These are phyloP conservation scores for Metschnikowia henanensis DNA, from an alignment of 805 yeast species.

Conservation along the genomic window DNA sequence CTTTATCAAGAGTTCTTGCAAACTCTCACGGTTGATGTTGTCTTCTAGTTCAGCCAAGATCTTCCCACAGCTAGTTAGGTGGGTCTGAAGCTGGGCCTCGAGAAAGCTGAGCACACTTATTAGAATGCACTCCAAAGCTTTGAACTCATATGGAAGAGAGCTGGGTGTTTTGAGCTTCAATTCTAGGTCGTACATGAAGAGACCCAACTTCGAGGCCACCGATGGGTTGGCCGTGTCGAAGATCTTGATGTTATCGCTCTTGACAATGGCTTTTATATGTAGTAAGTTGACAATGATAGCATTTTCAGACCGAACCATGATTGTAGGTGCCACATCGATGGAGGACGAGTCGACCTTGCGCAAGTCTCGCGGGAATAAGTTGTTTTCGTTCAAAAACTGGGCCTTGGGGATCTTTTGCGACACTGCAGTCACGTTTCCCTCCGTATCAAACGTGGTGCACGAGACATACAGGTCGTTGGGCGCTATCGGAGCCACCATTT, in stretches of 20 bases:
- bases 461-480: constrained; percentile 57
- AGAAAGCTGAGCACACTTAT: constrained; percentile 77
- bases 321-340: constrained; percentile 84
- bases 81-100: constrained; percentile 70
- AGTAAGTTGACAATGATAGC: constrained; percentile 81
- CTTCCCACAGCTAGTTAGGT: constrained; percentile 55
- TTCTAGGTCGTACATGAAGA: constrained; percentile 83
- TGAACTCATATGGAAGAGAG: constrained; percentile 60
- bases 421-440: constrained; percentile 69
- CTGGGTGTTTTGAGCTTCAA: constrained; percentile 52
- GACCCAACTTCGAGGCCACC: constrained; percentile 70
- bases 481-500: constrained; percentile 39
- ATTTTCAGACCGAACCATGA: constrained; percentile 70
- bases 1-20: constrained; percentile 70
- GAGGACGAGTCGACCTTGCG: constrained; percentile 76
- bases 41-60: constrained; percentile 73
- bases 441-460: constrained; percentile 76
- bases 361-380: constrained; percentile 81
- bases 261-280: constrained; percentile 88
- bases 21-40: constrained; percentile 71
- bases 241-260: constrained; percentile 72
- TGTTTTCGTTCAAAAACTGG: constrained; percentile 66
- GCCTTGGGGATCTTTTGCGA: constrained; percentile 74
- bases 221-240: constrained; percentile 74
- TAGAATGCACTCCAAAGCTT: constrained; percentile 79